Evolutionary conservation across 192 early-diverging fungal species (phyloP), one percentile per base, ranked within the genome.

Genomic region (Geranomyces variabilis): DNA sequence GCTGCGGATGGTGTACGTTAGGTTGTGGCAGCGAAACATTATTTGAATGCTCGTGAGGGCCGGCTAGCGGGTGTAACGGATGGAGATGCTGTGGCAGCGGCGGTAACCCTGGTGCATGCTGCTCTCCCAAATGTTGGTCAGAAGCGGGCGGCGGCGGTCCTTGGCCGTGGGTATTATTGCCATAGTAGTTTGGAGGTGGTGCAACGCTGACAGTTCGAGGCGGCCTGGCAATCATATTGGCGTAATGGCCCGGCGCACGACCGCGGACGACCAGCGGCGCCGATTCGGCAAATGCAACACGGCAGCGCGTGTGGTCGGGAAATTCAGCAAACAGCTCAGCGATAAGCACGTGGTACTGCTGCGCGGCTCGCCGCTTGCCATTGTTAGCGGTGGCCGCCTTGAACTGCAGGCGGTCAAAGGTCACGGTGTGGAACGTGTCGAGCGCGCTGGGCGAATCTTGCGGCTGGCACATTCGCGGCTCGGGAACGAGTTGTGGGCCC

Each of bases 341-440:
- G 26, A 84, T 75, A 45, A 97, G 82, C n/a, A 89, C 84, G 70
- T 96, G 95, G 80, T 95, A 96, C 74, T 98, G 96, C 77, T 98
- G 96, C 13, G 95, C 93, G 15, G 92, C 93, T 22, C 93, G 83
- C 49, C 95, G 87, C 77, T 94, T 94, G 58, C 93, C 93, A 70
- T 96, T 97, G 78, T 97, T 98, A 28, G 93, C 93, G 0, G 96
- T 98, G 22, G 96, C 95, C 0, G 91, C 91, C 72, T 97, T 97
- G 88, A 98, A 98, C 82, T 98, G 96, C 44, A 98, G 83, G 41
- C 96, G 86, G 64, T 98, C 94, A 75, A 94, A 98, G 46, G 92
- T 92, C 10, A 89, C 88, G n/a, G 49, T 71, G 55, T 77, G 75
- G 41, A 71, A 67, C 55, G 71, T 46, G 60, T 78, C 75, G n/a